Evolutionary conservation across 2,329 filamentous ascomycete species (phyloP).

Genomic region (Penicillium sp.): DNA sequence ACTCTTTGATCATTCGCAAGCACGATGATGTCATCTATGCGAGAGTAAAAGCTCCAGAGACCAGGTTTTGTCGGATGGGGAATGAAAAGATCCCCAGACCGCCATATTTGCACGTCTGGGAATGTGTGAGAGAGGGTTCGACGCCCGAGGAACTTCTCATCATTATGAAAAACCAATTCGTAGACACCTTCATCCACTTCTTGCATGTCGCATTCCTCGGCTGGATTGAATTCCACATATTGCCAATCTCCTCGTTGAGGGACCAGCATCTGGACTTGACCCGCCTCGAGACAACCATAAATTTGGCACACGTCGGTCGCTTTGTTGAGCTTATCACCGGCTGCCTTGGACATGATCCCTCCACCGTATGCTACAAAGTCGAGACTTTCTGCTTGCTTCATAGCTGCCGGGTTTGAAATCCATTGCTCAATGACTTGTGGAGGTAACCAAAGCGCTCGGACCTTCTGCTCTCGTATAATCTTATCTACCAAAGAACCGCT

Average conservation of each 20-base stretch:
- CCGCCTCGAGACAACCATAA: constrained; percentile 13
- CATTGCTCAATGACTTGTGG: constrained; percentile 13
- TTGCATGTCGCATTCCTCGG: constrained; percentile 15
- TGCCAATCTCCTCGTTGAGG: constrained; percentile 12
- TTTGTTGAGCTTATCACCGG: constrained; percentile 11
- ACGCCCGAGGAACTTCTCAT: constrained; percentile 9
- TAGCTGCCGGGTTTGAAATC: not conserved
- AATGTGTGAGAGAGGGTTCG: constrained; percentile 18
- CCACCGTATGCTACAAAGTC: constrained; percentile 12
- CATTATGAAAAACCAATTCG: constrained; percentile 12
- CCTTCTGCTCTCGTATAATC: constrained; percentile 10
- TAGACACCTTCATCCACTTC: constrained; percentile 12
- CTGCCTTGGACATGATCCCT: constrained; percentile 1
- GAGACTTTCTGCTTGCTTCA: constrained; percentile 9
- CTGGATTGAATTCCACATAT: constrained; percentile 11
- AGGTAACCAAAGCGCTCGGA: constrained; percentile 12
- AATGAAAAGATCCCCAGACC: constrained; percentile 21
- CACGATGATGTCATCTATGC: constrained; percentile 15
- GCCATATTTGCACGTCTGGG: constrained; percentile 18
- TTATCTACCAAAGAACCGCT: constrained; percentile 9
- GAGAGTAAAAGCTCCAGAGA: constrained; percentile 18
- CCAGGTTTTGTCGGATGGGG: constrained; percentile 20
- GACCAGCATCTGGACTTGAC: constrained; percentile 13
- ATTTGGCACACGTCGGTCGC: constrained; percentile 12
- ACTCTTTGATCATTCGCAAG: constrained; percentile 14